These are phyloP conservation scores for Leccinum variicolor DNA, from an alignment of 768 basidiomycete genomes.

Conservation along the genomic window DNA sequence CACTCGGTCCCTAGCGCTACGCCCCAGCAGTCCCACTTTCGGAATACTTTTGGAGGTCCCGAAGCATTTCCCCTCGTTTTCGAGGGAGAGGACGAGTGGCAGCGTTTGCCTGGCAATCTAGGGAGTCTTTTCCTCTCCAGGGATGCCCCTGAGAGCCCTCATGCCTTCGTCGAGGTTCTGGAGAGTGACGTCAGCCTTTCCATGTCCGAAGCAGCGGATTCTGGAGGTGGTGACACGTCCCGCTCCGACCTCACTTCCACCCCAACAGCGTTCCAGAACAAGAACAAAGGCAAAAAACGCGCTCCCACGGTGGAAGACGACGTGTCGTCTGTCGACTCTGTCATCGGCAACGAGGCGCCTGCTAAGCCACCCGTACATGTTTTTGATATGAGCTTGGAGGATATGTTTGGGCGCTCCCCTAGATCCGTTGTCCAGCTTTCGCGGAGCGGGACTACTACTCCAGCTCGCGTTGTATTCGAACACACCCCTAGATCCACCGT, in stretches of 20 bases:
- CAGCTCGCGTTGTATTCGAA: constrained; percentile 19
- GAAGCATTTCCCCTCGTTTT: constrained; percentile 44
- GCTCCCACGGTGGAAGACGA: constrained; percentile 30
- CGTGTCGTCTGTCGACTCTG: constrained; percentile 40
- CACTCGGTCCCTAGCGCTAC: constrained; percentile 32
- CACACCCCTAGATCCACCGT: constrained; percentile 2
- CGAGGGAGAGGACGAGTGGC: constrained; percentile 63
- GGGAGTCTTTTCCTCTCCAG: constrained; percentile 39
- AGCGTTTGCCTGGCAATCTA: constrained; percentile 44
- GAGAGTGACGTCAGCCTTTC: constrained; percentile 38
- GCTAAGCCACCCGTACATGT: constrained; percentile 64
- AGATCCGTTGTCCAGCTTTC: constrained; percentile 15
- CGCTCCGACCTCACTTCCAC: constrained; percentile 24
- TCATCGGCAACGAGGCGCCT: constrained; percentile 40
- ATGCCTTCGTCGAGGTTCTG: constrained; percentile 64
- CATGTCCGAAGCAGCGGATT: constrained; percentile 29
- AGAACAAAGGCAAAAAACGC: constrained; percentile 47
- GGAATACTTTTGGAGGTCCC: constrained; percentile 58
- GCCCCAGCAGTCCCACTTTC: constrained; percentile 37
- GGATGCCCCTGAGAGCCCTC: constrained; percentile 41
- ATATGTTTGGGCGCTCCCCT: constrained; percentile 19
- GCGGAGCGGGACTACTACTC: constrained; percentile 22
- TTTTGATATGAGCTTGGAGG: constrained; percentile 36
- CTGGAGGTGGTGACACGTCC: constrained; percentile 31
- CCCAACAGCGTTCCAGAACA: constrained; percentile 27